phyloP scores from a whole-genome alignment of 768 basidiomycete genomes.

The Tricholoma sp. region DNA sequence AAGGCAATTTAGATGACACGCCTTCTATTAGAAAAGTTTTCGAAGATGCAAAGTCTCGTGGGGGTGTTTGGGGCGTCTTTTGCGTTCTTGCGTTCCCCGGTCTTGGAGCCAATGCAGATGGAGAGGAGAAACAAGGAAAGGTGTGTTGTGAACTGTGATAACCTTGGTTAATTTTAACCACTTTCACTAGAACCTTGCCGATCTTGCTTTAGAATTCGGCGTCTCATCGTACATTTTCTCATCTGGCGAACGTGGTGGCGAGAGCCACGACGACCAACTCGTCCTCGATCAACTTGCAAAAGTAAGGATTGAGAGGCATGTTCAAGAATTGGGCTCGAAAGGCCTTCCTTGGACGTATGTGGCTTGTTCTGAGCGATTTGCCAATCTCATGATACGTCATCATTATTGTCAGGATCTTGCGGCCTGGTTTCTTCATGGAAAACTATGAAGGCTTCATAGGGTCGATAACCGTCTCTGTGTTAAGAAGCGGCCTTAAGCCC shows the following conservation, averaged over 20 bases:
- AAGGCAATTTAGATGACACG: constrained; percentile 29
- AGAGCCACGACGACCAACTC: constrained; percentile 26
- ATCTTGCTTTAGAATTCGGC: constrained; percentile 31
- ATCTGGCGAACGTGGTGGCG: constrained; percentile 33
- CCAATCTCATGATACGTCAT: not conserved
- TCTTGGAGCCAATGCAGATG: constrained; percentile 33
- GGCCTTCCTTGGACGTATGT: constrained; percentile 36
- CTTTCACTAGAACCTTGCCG: constrained; percentile 25
- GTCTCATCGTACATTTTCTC: constrained; percentile 33
- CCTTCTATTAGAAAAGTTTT: constrained; percentile 28
- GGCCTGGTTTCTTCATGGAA: constrained; percentile 41
- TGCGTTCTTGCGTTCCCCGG: constrained; percentile 35
- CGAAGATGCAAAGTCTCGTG: constrained; percentile 24
- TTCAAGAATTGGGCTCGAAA: constrained; percentile 23
- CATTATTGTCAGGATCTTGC: constrained; percentile 29
- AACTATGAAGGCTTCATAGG: constrained; percentile 36
- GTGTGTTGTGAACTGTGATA: constrained; percentile 14
- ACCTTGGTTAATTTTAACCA: no score
- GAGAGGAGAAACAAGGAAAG: constrained; percentile 36
- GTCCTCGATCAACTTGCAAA: constrained; percentile 28
- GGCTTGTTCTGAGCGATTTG: not conserved
- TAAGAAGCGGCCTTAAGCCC: constrained; percentile 28
- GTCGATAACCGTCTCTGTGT: constrained; percentile 26
- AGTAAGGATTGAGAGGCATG: constrained; percentile 31
- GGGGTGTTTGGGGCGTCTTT: constrained; percentile 35